These are phyloP conservation scores for Exophiala xenobiotica DNA, from an alignment of 2,329 filamentous ascomycete species.

Conservation along the genomic window DNA sequence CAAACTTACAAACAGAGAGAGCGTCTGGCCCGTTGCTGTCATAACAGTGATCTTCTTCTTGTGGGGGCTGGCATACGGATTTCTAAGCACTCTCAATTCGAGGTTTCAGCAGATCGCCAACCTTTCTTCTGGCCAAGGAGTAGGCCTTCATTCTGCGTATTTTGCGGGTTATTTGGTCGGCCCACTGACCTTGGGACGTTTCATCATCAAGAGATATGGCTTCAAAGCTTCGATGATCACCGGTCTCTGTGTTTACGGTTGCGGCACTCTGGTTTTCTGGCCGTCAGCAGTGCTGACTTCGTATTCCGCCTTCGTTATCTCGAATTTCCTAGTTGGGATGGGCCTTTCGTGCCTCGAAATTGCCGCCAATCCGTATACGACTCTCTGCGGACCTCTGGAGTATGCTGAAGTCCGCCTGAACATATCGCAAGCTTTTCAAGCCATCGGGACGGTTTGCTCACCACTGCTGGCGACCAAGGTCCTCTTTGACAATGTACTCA, in stretches of 20 bases:
- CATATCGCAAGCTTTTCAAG: conserved; percentile 61
- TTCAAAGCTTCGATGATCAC: conserved; percentile 64
- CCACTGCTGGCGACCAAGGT: conserved; percentile 60
- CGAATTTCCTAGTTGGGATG: conserved; percentile 62
- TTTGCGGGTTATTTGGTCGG: conserved; percentile 59
- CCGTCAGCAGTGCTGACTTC: conserved; percentile 63
- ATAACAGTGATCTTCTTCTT: conserved; percentile 82
- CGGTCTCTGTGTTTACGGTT: conserved; percentile 62
- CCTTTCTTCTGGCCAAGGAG: conserved; percentile 47
- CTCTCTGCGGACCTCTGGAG: conserved; percentile 60
- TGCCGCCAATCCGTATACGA: conserved; percentile 62
- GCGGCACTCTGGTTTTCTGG: conserved; percentile 63
- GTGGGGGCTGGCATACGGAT: conserved; percentile 87
- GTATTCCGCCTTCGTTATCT: conserved; percentile 59
- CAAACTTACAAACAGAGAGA: conserved; percentile 57
- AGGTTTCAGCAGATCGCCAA: conserved; percentile 57
- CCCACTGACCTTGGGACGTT: conserved; percentile 55
- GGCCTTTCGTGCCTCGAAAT: conserved; percentile 62
- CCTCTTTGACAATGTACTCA: conserved; percentile 52
- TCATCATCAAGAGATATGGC: conserved; percentile 58
- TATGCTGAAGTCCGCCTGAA: conserved; percentile 62
- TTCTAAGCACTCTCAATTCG: conserved; percentile 75
- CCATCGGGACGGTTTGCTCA: conserved; percentile 59
- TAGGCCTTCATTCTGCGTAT: conserved; percentile 60
- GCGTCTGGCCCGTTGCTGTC: conserved; percentile 57